Conservation (phyloP, 345 rosid species). For the Eucalyptus pauciflora region DNA sequence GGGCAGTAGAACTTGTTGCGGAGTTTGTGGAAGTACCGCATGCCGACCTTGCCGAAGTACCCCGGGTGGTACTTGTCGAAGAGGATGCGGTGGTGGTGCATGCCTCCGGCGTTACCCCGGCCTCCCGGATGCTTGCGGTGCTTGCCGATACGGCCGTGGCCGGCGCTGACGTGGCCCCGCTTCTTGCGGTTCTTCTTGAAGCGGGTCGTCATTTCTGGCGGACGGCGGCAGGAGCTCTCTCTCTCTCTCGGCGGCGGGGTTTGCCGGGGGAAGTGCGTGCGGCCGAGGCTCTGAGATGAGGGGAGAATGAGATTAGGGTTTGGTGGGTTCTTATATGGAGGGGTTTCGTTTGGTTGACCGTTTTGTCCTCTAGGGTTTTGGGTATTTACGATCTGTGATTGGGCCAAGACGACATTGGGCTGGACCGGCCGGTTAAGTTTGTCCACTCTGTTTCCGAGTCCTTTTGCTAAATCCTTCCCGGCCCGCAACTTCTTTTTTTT, state of each 20-base stretch:
- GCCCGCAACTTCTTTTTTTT: background rate
- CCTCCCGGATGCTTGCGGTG: slow-evolving; percentile 43
- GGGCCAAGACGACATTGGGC: background rate
- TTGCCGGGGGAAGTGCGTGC: background rate
- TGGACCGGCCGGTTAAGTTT: background rate
- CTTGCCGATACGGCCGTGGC: slow-evolving; percentile 39
- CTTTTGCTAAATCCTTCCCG: background rate
- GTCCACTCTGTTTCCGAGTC: background rate
- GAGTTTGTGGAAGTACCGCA: slow-evolving; percentile 40
- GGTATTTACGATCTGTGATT: background rate
- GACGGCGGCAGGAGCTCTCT: background rate
- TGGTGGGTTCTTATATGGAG: background rate
- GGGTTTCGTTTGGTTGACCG: background rate
- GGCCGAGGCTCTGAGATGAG: background rate
- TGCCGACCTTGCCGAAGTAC: slow-evolving; percentile 40
- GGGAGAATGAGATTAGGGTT: slow-evolving; percentile 2
- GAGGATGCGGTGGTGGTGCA: slow-evolving; percentile 43
- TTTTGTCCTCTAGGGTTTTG: slow-evolving; percentile 16
- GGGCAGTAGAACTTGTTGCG: slow-evolving; percentile 37
- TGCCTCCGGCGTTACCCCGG: slow-evolving; percentile 37
- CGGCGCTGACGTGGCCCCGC: slow-evolving; percentile 38
- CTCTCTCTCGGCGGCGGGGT: background rate
- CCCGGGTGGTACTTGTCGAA: slow-evolving; percentile 45
- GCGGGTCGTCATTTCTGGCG: slow-evolving; percentile 16
- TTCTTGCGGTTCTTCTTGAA: slow-evolving; percentile 47